phyloP scores from a whole-genome alignment of 768 basidiomycete species.

The Cystobasidiopsis lactophilus region DNA sequence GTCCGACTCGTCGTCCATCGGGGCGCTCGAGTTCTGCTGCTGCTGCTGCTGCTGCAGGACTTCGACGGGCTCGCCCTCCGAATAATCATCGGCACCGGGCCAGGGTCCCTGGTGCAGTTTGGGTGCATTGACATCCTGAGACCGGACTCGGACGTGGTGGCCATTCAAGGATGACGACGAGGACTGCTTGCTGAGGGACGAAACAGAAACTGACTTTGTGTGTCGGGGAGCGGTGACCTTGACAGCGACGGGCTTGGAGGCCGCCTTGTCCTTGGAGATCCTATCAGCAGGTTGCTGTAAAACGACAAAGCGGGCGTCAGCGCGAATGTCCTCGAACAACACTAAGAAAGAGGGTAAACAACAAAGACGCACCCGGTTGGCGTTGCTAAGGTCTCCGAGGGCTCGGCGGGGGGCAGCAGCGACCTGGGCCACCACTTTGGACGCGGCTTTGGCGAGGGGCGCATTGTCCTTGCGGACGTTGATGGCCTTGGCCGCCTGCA shows the following conservation, averaged over 20 bases:
- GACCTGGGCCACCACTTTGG: too few species aligned
- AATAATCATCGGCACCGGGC: background rate
- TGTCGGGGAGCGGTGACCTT: background rate
- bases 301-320: too few species aligned
- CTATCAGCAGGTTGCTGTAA: background rate
- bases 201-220: too few species aligned
- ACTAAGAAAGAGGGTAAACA: too few species aligned
- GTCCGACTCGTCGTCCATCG: slow-evolving; percentile 21
- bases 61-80: background rate
- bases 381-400: slow-evolving; percentile 11
- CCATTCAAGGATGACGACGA: background rate
- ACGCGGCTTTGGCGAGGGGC: background rate
- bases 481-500: too few species aligned
- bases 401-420: slow-evolving; percentile 5
- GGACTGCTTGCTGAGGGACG: too few species aligned
- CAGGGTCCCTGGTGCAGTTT: background rate
- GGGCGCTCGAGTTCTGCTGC: background rate
- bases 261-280: background rate
- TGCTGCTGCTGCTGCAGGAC: slow-evolving; percentile 8
- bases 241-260: too few species aligned
- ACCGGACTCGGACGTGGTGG: background rate
- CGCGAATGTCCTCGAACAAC: too few species aligned
- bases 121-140: background rate
- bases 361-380: slow-evolving; percentile 6
- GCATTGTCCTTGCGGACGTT: too few species aligned